Evolutionary conservation across 805 yeast species (phyloP), one percentile per base, ranked within the genome.

Genomic region (Priceomyces carsonii): DNA sequence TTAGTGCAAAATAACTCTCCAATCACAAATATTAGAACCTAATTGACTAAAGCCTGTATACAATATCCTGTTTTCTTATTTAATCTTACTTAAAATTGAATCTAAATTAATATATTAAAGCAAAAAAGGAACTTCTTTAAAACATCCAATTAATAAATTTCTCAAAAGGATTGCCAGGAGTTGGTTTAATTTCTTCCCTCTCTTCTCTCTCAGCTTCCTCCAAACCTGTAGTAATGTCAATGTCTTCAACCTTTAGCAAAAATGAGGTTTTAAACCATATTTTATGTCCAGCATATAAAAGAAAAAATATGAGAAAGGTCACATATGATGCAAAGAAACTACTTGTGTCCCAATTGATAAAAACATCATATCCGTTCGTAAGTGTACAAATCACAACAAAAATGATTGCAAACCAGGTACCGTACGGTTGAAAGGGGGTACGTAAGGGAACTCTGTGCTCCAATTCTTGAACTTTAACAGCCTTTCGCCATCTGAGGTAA

Each of bases 141-240:
- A n/a, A n/a, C n/a, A n/a, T n/a, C n/a, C n/a, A n/a, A n/a, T n/a
- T n/a, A n/a, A n/a, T n/a, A n/a, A n/a, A n/a, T n/a, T n/a, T n/a
- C n/a, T n/a, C n/a, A n/a, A n/a, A n/a, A n/a, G n/a, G n/a, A n/a
- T n/a, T n/a, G n/a, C n/a, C n/a, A n/a, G n/a, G n/a, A n/a, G n/a
- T n/a, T n/a, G n/a, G n/a, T n/a, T n/a, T n/a, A n/a, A 8, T 10
- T 10, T 20, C 10, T 8, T 10, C 29, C 16, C n/a, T 14, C 31
- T 67, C 66, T 34, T 70, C 72, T 37, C 61, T 70, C 52, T 79
- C 84, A 23, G 71, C 73, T 43, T 71, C 72, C 17, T 64, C 77
- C 33, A 80, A 57, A 19, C 83, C 84, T 0, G 75, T 68, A 30
- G 66, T 48, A 15, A 78, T 73, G 46, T 80, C 85, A 39, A 80